These are phyloP conservation scores for Plenodomus tracheiphilus DNA, from an alignment of 2,329 filamentous ascomycete species.

Conservation along the genomic window DNA sequence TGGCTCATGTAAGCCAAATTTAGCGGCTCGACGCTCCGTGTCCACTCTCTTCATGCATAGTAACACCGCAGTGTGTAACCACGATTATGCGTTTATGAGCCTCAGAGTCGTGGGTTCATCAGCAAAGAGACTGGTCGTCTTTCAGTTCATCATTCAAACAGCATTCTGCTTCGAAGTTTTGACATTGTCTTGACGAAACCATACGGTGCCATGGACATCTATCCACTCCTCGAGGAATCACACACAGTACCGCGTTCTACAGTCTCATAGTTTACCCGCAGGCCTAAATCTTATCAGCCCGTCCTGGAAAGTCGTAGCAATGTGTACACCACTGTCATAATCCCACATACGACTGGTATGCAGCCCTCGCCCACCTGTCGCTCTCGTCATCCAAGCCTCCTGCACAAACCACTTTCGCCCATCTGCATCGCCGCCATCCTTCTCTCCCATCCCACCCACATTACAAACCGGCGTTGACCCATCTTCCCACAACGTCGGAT, in stretches of 20 bases:
- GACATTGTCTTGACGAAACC: too few species aligned
- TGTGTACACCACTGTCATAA: slow-evolving; percentile 31
- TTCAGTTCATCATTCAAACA: too few species aligned
- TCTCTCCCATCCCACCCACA: slow-evolving; percentile 16
- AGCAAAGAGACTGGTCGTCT: too few species aligned
- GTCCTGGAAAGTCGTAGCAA: slow-evolving; percentile 41
- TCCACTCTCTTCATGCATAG: too few species aligned
- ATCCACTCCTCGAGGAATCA: too few species aligned
- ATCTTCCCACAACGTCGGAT: slow-evolving; percentile 29
- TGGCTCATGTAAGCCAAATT: background rate
- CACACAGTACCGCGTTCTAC: too few species aligned
- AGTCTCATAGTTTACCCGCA: background rate
- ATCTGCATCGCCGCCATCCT: slow-evolving; percentile 20
- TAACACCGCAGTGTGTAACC: too few species aligned
- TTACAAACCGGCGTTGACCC: slow-evolving; percentile 26
- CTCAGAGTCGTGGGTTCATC: too few species aligned
- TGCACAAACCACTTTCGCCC: slow-evolving; percentile 40
- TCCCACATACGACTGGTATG: slow-evolving; percentile 37
- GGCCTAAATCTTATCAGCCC: slow-evolving; percentile 31
- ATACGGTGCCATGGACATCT: too few species aligned
- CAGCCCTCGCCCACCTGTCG: slow-evolving; percentile 29
- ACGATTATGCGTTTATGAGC: too few species aligned
- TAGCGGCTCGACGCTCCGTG: too few species aligned
- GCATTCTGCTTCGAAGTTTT: too few species aligned
- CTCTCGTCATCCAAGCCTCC: slow-evolving; percentile 31